phyloP scores from a whole-genome alignment of 2,329 filamentous ascomycete species.

The Aspergillus hiratsukae region DNA sequence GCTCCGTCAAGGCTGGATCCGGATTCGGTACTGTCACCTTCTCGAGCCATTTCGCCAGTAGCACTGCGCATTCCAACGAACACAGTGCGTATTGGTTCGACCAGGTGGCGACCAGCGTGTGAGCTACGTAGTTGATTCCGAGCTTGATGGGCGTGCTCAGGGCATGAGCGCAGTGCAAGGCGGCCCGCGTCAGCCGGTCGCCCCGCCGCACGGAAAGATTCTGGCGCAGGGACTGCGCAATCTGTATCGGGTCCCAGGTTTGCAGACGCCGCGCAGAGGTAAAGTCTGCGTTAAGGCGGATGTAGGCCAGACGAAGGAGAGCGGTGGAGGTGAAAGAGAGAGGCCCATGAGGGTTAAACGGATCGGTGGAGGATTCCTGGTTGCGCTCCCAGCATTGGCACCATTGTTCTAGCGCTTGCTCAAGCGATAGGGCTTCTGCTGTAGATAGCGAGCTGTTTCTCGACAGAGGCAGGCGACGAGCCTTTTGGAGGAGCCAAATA shows the following conservation, averaged over 20 bases:
- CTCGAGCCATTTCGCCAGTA: constrained; percentile 47
- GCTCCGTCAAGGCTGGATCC: constrained; percentile 25
- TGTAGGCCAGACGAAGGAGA: constrained; percentile 30
- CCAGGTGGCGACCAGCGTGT: constrained; percentile 55
- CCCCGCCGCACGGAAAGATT: constrained; percentile 42
- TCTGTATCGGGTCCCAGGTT: constrained; percentile 28
- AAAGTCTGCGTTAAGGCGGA: constrained; percentile 32
- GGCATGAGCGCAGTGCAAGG: constrained; percentile 52
- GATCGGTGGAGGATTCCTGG: constrained; percentile 31
- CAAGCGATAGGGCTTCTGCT: constrained; percentile 21
- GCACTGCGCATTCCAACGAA: constrained; percentile 51
- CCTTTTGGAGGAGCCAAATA: constrained; percentile 33
- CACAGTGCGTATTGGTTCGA: constrained; percentile 54
- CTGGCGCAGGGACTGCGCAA: constrained; percentile 27
- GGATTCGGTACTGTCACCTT: constrained; percentile 25
- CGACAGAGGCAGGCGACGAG: constrained; percentile 22
- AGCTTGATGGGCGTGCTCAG: constrained; percentile 54
- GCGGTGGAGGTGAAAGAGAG: constrained; percentile 33
- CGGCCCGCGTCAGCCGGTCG: constrained; percentile 42
- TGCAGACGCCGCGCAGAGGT: constrained; percentile 29
- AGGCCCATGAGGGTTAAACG: constrained; percentile 30
- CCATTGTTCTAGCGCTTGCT: constrained; percentile 32
- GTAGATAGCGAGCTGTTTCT: constrained; percentile 20
- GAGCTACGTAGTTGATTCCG: constrained; percentile 51
- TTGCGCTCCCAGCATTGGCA: constrained; percentile 35